phyloP scores from a whole-genome alignment of 345 rosid species.

The Pugionium cornutum region DNA sequence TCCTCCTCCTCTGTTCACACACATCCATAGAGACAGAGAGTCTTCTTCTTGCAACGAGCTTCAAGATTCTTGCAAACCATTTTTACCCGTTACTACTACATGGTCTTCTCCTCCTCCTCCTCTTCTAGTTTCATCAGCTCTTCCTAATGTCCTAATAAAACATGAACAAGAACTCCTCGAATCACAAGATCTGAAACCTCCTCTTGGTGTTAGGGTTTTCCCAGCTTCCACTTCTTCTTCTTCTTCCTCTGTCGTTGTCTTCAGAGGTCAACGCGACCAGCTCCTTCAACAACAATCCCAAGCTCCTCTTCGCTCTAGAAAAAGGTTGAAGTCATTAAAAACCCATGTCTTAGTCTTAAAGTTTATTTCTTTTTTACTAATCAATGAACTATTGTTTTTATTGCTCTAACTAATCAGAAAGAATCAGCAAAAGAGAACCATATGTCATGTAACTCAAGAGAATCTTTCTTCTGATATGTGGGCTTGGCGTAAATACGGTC shows the following conservation, averaged over 20 bases:
- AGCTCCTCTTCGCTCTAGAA: constrained; percentile 54
- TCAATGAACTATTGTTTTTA: not conserved
- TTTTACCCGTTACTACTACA: constrained; percentile 40
- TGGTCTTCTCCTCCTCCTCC: constrained; percentile 30
- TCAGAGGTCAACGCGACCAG: constrained; percentile 37
- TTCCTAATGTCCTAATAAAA: constrained; percentile 27
- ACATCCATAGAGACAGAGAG: constrained; percentile 27
- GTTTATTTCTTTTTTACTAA: not conserved
- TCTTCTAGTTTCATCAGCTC: constrained; percentile 9
- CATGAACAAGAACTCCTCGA: constrained; percentile 32
- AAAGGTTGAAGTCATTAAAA: constrained; percentile 41
- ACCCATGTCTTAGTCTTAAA: not conserved
- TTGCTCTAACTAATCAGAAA: constrained; percentile 48
- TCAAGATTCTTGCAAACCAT: constrained; percentile 59
- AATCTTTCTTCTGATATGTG: constrained; percentile 77
- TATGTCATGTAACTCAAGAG: constrained; percentile 71
- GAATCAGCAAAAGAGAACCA: constrained; percentile 60
- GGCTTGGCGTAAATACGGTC: constrained; percentile 99
- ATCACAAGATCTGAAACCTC: constrained; percentile 35
- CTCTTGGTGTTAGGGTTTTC: constrained; percentile 30
- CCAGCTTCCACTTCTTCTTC: constrained; percentile 32
- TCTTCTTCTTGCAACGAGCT: constrained; percentile 48
- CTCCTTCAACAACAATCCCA: constrained; percentile 42
- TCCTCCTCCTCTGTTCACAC: constrained; percentile 37
- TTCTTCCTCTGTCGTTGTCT: constrained; percentile 26